phyloP scores from a whole-genome alignment of 2,329 filamentous ascomycete genomes.

The Lachnellula willkommii region DNA sequence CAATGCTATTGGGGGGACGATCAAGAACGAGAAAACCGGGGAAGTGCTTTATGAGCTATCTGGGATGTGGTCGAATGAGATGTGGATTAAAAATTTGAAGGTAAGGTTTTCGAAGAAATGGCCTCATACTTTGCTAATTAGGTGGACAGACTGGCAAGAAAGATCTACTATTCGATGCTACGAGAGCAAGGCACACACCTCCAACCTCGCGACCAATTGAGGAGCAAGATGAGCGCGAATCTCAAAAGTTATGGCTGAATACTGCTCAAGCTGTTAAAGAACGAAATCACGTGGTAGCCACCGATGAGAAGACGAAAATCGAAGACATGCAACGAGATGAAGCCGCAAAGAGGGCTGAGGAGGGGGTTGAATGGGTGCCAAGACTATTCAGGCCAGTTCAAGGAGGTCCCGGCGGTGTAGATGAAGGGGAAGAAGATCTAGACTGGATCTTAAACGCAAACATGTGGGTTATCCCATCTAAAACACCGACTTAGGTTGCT shows the following conservation, averaged over 20 bases:
- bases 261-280: conserved; percentile 78
- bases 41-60: conserved; percentile 88
- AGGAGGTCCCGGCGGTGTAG: conserved; percentile 62
- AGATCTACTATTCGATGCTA: conserved; percentile 84
- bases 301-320: conserved; percentile 92
- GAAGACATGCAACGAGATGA: conserved; percentile 90
- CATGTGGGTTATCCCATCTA: conserved; percentile 52
- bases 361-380: conserved; percentile 82
- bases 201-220: conserved; percentile 70
- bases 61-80: conserved; percentile 89
- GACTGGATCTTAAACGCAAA: conserved; percentile 92
- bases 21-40: conserved; percentile 82
- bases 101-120: conserved; percentile 42
- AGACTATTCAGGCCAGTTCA: conserved; percentile 74
- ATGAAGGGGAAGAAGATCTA: conserved; percentile 80
- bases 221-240: conserved; percentile 87
- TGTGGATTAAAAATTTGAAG: conserved; percentile 80
- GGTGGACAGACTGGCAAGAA: conserved; percentile 71
- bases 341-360: conserved; percentile 70
- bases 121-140: conserved; percentile 6
- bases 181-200: conserved; percentile 67
- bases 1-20: conserved; percentile 87
- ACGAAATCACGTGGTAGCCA: conserved; percentile 81
- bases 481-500: background rate
- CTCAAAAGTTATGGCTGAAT: conserved; percentile 77